A percentile compares a stretch with the other conserved stretches of the same genome.
Evolutionary conservation across 129 eudicot species (phyloP).

Genomic region (Artemisia annua): DNA sequence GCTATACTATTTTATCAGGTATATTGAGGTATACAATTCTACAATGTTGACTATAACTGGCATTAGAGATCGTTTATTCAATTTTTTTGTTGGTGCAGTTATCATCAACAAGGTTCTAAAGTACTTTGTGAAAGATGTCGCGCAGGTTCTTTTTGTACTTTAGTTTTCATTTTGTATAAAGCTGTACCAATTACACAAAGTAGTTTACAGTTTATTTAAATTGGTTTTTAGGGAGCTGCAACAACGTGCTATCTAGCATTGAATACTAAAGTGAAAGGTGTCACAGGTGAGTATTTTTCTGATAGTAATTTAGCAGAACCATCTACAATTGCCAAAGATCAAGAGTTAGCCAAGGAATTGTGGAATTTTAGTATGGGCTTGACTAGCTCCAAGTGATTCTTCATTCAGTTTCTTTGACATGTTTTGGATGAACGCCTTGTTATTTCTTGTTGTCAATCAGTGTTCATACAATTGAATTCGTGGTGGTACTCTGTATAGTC

Average conservation of each 20-base stretch:
- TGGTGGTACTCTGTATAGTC: neutral
- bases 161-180: neutral
- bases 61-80: neutral
- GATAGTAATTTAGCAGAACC: constrained; percentile 27
- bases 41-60: constrained; percentile 17
- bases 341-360: constrained; percentile 26
- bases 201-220: neutral
- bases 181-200: no score
- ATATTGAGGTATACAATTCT: neutral
- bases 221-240: constrained; percentile 28
- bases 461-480: neutral
- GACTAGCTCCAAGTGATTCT: constrained; percentile 22
- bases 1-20: constrained; percentile 22
- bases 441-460: neutral
- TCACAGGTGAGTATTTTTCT: constrained; percentile 27
- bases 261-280: constrained; percentile 31
- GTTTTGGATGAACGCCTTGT: neutral
- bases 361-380: constrained; percentile 29
- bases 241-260: constrained; percentile 27
- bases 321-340: constrained; percentile 19
- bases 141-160: constrained; percentile 28
- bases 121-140: constrained; percentile 25
- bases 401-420: neutral
- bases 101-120: constrained; percentile 20
- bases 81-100: constrained; percentile 16